A percentile compares a stretch with the other conserved stretches of the same genome.
Evolutionary conservation across 345 rosid genomes (phyloP).

Genomic region (Eucalyptus pauciflora): DNA sequence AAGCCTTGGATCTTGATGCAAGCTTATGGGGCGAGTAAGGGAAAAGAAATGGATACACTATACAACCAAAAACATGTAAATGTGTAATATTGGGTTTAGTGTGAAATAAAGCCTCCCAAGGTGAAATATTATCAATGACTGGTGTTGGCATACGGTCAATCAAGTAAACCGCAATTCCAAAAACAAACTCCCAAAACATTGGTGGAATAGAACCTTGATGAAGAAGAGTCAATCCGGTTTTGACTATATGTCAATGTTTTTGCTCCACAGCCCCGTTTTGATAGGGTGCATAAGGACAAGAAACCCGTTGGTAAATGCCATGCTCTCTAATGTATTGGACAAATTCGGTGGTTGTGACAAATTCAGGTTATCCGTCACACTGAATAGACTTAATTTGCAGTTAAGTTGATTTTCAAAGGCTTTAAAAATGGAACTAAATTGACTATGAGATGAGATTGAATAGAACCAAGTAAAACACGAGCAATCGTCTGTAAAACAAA

Average conservation of each 20-base stretch:
- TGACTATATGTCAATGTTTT: neutral
- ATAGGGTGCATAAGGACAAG: neutral
- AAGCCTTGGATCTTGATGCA: too few relatives aligned
- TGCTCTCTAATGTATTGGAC: neutral
- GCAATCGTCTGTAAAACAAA: too few relatives aligned
- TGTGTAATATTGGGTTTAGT: too few relatives aligned
- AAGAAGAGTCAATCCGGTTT: neutral
- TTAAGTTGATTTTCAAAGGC: neutral
- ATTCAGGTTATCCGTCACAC: neutral
- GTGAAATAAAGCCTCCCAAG: too few relatives aligned
- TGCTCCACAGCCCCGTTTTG: neutral
- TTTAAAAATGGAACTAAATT: neutral
- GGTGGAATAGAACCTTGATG: neutral
- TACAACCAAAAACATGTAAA: too few relatives aligned
- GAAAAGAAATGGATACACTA: too few relatives aligned
- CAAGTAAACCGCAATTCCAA: neutral
- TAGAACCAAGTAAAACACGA: too few relatives aligned
- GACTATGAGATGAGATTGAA: neutral
- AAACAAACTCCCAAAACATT: neutral
- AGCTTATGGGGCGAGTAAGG: too few relatives aligned
- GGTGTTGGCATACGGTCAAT: accelerated
- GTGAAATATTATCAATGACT: neutral
- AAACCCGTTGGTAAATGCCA: too few relatives aligned
- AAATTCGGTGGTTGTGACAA: neutral
- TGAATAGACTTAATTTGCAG: neutral